Base-by-base conservation (phyloP, 108 stramenopile species). In the Nitzschia sp. region DNA sequence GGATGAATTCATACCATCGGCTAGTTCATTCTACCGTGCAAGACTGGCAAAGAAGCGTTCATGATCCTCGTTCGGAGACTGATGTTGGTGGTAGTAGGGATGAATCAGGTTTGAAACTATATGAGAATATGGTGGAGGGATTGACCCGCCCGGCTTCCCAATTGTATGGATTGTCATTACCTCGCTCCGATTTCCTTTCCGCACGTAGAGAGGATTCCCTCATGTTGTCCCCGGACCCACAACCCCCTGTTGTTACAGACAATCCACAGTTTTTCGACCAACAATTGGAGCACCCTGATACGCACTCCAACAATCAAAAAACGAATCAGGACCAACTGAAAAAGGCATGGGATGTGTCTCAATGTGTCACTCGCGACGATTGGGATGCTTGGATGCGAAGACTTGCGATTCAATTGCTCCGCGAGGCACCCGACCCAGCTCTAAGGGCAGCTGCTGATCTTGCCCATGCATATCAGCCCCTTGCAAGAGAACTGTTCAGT, bases 311-410 rank as follows among this genome's bases (percentile, higher is more conserved):
- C 73, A 62, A 72, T 69, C 51, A 85, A 81, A 60, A 85, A 69
- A 56, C 70, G 52, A 86, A 92, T 67, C 79, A 91, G 65, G 38
- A 51, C 0, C 71, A 91, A 53, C 80, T 99, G 48, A 78, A 90
- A 51, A 75, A 82, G 59, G 81, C 95, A 21, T 98, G 98, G 97
- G 93, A 97, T 67, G 95, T 95, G 25, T 80, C 87, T 1, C 90
- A 96, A 69, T 77, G 90, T 46, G 72, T 82, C 11, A 93, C 98
- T 6, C 68, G 87, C 43, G 96, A 96, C 38, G 98, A 99, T 71
- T 99, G 97, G 97, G 83, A 84, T 54, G 96, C 97, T 67, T 99
- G 98, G 98, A 94, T 98, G 80, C 77, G 96, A 2, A 67, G 95
- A 0, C 81, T 99, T 41, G 80, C 89, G 38, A 86, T 98, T 41